Conservation (phyloP, 495 filamentous ascomycete genomes). For the Penicillium pancosmium region DNA sequence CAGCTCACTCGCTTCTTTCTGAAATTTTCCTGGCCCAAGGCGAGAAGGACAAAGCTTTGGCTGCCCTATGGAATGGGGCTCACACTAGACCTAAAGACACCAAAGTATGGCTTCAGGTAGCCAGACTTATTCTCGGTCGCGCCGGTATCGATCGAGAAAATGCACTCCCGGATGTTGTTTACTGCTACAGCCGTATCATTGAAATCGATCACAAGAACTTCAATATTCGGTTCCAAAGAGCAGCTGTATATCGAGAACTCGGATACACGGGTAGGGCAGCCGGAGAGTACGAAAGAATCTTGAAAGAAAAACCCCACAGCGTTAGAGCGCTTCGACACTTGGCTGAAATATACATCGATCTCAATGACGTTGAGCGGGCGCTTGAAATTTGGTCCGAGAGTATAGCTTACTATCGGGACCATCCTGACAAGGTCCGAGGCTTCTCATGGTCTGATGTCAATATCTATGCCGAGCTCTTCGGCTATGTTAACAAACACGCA, state of each 20-base stretch:
- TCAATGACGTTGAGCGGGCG: slow-evolving; percentile 57
- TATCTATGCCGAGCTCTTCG: slow-evolving; percentile 80
- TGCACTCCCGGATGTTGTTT: slow-evolving; percentile 58
- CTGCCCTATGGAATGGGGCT: slow-evolving; percentile 70
- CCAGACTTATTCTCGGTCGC: slow-evolving; percentile 65
- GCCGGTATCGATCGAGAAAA: slow-evolving; percentile 54
- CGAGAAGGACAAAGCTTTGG: slow-evolving; percentile 65
- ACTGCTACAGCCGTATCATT: slow-evolving; percentile 72
- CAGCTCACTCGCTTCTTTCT: slow-evolving; percentile 74
- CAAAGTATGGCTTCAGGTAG: slow-evolving; percentile 68
- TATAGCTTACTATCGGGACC: slow-evolving; percentile 56
- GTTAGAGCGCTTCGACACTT: slow-evolving; percentile 62
- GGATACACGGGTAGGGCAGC: slow-evolving; percentile 60
- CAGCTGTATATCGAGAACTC: slow-evolving; percentile 59
- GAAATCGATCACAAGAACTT: slow-evolving; percentile 59
- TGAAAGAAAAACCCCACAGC: slow-evolving; percentile 62
- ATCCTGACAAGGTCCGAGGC: slow-evolving; percentile 48
- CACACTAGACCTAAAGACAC: slow-evolving; percentile 70
- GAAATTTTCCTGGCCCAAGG: slow-evolving; percentile 71
- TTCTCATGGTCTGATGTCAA: slow-evolving; percentile 85
- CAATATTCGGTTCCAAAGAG: slow-evolving; percentile 62
- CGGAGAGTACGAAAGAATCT: slow-evolving; percentile 63
- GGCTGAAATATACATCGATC: slow-evolving; percentile 66
- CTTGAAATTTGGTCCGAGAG: slow-evolving; percentile 62
- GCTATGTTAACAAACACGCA: slow-evolving; percentile 58